Evolutionary conservation across 208 protist species (phyloP).

Genomic region (Zelonia costaricensis): DNA sequence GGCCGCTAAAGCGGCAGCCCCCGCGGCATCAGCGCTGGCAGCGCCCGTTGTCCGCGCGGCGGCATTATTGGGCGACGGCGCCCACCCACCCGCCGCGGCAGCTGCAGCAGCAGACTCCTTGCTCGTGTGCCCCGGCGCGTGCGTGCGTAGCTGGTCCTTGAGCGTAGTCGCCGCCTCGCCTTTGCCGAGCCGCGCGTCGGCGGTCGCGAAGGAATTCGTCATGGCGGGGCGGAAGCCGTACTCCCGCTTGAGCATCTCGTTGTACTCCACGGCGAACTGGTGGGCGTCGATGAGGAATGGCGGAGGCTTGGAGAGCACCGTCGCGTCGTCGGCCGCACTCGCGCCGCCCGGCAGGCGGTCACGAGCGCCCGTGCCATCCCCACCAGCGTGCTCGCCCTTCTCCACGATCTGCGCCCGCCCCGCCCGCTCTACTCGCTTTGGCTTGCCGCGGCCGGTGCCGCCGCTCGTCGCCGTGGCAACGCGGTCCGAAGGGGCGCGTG

Average conservation of each 20-base stretch:
- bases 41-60: no score
- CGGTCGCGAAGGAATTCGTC: conserved; percentile 26
- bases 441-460: neutral
- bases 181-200: conserved; percentile 4
- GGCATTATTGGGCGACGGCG: conserved; percentile 8
- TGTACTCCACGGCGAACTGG: conserved; percentile 71
- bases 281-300: conserved; percentile 78
- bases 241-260: conserved; percentile 63
- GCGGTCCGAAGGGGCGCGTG: conserved; percentile 13
- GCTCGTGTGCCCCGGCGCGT: conserved; percentile 18
- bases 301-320: neutral
- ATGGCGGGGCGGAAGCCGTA: conserved; percentile 74
- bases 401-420: conserved; percentile 1
- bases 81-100: conserved; percentile 1
- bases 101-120: neutral
- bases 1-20: no score
- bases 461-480: conserved; percentile 1
- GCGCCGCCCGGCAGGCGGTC: no score
- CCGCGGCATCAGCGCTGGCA: no score
- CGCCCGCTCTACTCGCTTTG: neutral
- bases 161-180: conserved; percentile 1
- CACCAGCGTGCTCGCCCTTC: neutral
- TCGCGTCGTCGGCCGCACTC: neutral
- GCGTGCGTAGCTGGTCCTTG: conserved; percentile 24
- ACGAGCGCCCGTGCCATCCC: neutral